Base-by-base conservation (phyloP, 768 basidiomycete species). In the Tulasnella sp. region DNA sequence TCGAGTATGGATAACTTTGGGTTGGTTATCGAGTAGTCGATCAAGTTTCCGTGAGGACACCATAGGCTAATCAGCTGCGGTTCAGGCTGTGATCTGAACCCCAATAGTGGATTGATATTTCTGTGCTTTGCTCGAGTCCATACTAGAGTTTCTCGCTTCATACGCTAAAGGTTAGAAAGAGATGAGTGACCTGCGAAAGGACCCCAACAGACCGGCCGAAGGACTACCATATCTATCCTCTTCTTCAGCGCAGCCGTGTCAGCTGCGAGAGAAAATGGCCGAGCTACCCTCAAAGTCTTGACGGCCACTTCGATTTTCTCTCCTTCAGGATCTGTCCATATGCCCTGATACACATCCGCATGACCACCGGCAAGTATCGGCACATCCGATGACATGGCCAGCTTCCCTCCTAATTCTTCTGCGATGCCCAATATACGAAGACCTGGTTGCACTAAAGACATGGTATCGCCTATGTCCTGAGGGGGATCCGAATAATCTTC, bases 41-140 rank as follows among this genome's bases (percentile, higher is more conserved):
- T 42, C 40, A 79, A 19, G 31, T 79, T 79, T 72, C 78, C 78
- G 71, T 79, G 27, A 36, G 31, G 38, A 24, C 68, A 79, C 78
- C 78, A 79, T 2, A 40, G 78, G 42, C 31, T 48, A 71, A 79
- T 40, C 9, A 79, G 48, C 31, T 27, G n/a, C 3, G 78, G 78
- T 19, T 72, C 71, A n/a, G 31, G 40, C 24, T 24, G 12, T 8
- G 52, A 27, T n/a, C 42, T 24, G 72, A 74, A 40, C 1, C 72
- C 72, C 38, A 74, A n/a, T 21, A 74, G 72, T 3, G 39, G 10
- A 39, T 40, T 38, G 38, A 74, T 74, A 39, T 74, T 74, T 39
- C n/a, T 39, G 39, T 74, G 72, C 24, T 40, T 46, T 27, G 44
- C 39, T 5, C 72, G 27, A 38, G 39, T 46, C 72, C 72, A 74